Percentiles rank a stretch among this genome's conserved stretches.
Evolutionary conservation across 805 yeast genomes (phyloP).

Genomic region (Candida chilensis): DNA sequence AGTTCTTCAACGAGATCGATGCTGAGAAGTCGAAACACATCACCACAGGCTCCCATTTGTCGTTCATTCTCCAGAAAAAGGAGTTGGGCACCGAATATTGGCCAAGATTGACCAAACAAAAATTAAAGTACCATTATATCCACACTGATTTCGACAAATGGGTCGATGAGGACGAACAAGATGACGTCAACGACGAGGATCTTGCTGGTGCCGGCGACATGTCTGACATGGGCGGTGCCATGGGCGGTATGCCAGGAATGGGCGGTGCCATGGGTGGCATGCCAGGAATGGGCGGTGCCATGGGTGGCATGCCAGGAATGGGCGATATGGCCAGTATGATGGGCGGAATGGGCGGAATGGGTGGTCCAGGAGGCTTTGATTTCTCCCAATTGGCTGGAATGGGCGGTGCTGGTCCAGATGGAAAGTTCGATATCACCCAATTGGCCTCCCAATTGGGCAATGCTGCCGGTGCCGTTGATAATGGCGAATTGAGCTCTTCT

Average conservation of each 20-base stretch:
- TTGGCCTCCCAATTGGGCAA: slow-evolving; percentile 33
- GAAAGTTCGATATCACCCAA: slow-evolving; percentile 23
- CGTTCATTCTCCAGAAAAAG: slow-evolving; percentile 63
- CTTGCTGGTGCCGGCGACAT: slow-evolving; percentile 25
- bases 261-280: slow-evolving; percentile 20
- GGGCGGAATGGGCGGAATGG: slow-evolving; percentile 23
- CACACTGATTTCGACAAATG: slow-evolving; percentile 95
- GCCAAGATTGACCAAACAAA: slow-evolving; percentile 92
- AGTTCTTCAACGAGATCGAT: slow-evolving; percentile 70
- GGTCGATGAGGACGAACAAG: slow-evolving; percentile 99
- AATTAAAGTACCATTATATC: slow-evolving; percentile 67
- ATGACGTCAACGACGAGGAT: slow-evolving; percentile 48
- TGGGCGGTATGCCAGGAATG: slow-evolving; percentile 16
- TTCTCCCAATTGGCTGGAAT: slow-evolving; percentile 20
- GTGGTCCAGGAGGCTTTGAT: slow-evolving; percentile 20
- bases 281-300: slow-evolving; percentile 12
- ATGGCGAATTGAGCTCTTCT: no score
- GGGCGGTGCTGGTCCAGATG: slow-evolving; percentile 27
- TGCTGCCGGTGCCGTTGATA: slow-evolving; percentile 7
- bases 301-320: slow-evolving; percentile 18
- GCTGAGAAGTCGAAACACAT: slow-evolving; percentile 50
- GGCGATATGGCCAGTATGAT: slow-evolving; percentile 22
- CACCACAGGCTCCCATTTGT: slow-evolving; percentile 54
- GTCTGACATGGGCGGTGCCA: slow-evolving; percentile 19
- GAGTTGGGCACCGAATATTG: slow-evolving; percentile 69